Evolutionary conservation across 2,329 filamentous ascomycete genomes (phyloP).

Genomic region (Aciculosporium take): DNA sequence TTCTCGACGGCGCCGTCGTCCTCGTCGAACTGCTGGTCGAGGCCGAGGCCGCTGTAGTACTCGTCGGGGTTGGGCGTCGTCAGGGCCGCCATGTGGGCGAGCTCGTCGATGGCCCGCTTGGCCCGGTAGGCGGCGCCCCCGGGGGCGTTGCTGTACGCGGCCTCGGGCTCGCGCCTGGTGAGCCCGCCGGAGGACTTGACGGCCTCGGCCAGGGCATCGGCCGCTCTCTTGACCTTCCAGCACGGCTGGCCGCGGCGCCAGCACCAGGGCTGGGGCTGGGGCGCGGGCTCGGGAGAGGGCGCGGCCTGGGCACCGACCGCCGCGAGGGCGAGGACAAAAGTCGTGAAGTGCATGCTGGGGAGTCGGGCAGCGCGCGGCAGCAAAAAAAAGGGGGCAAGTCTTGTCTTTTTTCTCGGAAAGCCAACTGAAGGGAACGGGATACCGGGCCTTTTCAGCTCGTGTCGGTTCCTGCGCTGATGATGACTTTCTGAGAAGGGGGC

Average conservation of each 20-base stretch:
- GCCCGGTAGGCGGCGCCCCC: slow-evolving; percentile 23
- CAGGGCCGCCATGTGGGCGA: slow-evolving; percentile 22
- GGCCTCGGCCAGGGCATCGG: slow-evolving; percentile 11
- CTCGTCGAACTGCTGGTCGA: slow-evolving; percentile 13
- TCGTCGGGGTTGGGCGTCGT: slow-evolving; percentile 15
- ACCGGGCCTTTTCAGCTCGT: neutral
- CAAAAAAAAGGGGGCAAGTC: neutral
- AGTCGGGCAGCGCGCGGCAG: neutral
- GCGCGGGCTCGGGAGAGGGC: neutral
- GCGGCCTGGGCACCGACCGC: slow-evolving; percentile 23
- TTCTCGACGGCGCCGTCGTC: slow-evolving; percentile 9
- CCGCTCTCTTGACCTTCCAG: slow-evolving; percentile 11
- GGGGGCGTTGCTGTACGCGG: slow-evolving; percentile 19
- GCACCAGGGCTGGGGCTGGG: slow-evolving; percentile 13
- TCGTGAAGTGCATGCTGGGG: slow-evolving; percentile 3
- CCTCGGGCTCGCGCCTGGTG: slow-evolving; percentile 14
- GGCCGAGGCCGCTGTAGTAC: slow-evolving; percentile 20
- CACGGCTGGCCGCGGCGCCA: slow-evolving; percentile 17
- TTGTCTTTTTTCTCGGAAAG: neutral
- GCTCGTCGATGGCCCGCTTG: slow-evolving; percentile 24
- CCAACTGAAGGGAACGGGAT: neutral
- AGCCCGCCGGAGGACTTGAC: slow-evolving; percentile 13
- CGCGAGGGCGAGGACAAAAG: slow-evolving; percentile 25
- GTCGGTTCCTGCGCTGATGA: neutral
- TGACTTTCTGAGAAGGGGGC: neutral